These are phyloP conservation scores for Podaxis sp. DNA, from an alignment of 768 basidiomycete species.

Conservation along the genomic window DNA sequence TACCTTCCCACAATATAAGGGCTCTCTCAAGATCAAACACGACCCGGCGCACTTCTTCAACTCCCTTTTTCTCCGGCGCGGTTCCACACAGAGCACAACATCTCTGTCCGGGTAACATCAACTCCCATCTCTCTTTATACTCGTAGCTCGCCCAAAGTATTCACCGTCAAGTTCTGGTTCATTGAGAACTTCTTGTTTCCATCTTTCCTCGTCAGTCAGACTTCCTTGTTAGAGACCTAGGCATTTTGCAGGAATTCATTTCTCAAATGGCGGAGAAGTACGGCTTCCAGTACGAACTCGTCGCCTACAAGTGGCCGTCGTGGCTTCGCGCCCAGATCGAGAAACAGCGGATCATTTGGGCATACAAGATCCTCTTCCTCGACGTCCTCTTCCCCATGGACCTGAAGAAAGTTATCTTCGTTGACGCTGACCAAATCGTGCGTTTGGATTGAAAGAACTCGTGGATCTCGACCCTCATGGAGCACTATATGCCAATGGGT, in stretches of 20 bases:
- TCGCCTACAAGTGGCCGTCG: constrained; percentile 99
- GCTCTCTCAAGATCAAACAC: background rate
- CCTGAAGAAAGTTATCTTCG: constrained; percentile 98
- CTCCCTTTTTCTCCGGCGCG: background rate
- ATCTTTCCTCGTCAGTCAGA: constrained; percentile 75
- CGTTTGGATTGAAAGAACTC: constrained; percentile 91
- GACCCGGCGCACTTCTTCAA: background rate
- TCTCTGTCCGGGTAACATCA: background rate
- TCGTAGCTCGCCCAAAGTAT: background rate
- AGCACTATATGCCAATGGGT: constrained; percentile 94
- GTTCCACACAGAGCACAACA: too few species aligned
- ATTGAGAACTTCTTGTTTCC: constrained; percentile 99
- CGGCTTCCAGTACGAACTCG: constrained; percentile 92
- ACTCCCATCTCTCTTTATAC: background rate
- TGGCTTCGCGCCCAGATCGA: constrained; percentile 97
- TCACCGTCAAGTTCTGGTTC: constrained; percentile 98
- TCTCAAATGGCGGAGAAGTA: constrained; percentile 91
- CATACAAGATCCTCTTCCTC: constrained; percentile 98
- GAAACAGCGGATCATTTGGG: constrained; percentile 99
- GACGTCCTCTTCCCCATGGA: constrained; percentile 99
- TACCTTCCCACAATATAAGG: background rate
- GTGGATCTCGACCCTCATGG: constrained; percentile 92
- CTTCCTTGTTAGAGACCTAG: background rate
- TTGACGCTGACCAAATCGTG: constrained; percentile 97
- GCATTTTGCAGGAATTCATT: constrained; percentile 76